Conservation (phyloP, 2,329 filamentous ascomycete species). For the Nannizzia gypsea region DNA sequence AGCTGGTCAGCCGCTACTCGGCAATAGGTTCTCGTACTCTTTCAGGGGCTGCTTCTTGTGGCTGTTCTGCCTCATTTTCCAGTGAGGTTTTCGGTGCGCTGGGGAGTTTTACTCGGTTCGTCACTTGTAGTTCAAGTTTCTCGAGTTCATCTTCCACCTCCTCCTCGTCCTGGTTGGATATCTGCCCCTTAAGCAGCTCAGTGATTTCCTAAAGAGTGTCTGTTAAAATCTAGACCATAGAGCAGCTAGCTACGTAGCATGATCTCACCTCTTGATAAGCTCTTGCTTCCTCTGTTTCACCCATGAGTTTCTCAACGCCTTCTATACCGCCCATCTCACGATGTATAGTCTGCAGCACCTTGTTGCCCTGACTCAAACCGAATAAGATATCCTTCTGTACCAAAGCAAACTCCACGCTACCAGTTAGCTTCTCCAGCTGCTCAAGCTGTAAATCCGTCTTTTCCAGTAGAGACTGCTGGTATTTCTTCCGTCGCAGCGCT, state of each 20-base stretch:
- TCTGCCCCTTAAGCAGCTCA: constrained; percentile 75
- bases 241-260: background rate
- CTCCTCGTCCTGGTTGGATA: constrained; percentile 92
- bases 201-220: constrained; percentile 61
- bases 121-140: constrained; percentile 57
- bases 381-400: constrained; percentile 96
- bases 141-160: constrained; percentile 94
- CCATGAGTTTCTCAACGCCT: constrained; percentile 88
- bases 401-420: constrained; percentile 84
- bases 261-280: constrained; percentile 70
- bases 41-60: constrained; percentile 23
- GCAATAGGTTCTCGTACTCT: constrained; percentile 10
- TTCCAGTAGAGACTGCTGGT: constrained; percentile 76
- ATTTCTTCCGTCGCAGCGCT: constrained; percentile 87
- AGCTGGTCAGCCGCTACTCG: constrained; percentile 18
- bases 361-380: constrained; percentile 82
- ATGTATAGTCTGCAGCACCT: constrained; percentile 81
- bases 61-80: constrained; percentile 20
- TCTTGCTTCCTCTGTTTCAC: constrained; percentile 77
- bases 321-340: constrained; percentile 92
- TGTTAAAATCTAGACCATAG: background rate
- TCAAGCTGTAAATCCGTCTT: constrained; percentile 92
- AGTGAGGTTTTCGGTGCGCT: constrained; percentile 27
- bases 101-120: constrained; percentile 27
- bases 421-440: constrained; percentile 78